phyloP scores from a whole-genome alignment of 1,139 yeast species.

The Diutina siamensis region DNA sequence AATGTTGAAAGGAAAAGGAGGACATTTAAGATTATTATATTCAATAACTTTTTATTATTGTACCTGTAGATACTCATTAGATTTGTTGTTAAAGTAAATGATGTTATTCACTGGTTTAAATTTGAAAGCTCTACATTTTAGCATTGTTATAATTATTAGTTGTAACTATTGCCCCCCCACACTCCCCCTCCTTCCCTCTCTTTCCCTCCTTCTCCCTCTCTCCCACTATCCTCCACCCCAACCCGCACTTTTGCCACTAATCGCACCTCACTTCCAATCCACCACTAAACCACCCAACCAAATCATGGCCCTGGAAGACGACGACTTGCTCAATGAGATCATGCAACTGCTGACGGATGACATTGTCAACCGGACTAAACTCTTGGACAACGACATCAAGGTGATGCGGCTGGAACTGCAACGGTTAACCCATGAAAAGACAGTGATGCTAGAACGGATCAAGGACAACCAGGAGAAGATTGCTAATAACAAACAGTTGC shows the following conservation, averaged over 20 bases:
- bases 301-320: constrained; percentile 17
- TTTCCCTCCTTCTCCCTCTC: not conserved
- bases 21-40: no score
- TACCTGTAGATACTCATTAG: no score
- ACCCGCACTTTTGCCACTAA: constrained; percentile 5
- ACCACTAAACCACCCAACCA: not conserved
- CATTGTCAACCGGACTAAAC: constrained; percentile 71
- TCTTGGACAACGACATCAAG: constrained; percentile 90
- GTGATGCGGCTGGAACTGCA: constrained; percentile 91
- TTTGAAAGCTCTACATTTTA: no score
- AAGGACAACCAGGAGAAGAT: constrained; percentile 95
- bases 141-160: no score
- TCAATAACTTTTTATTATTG: no score
- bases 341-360: constrained; percentile 70
- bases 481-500: constrained; percentile 89
- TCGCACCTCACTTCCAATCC: not conserved
- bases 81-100: no score
- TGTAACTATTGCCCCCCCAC: no score
- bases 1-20: no score
- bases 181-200: not conserved
- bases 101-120: no score
- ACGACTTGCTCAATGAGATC: constrained; percentile 69
- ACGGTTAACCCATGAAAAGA: constrained; percentile 83
- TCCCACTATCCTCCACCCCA: not conserved
- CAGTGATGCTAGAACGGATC: constrained; percentile 86